A percentile compares a stretch with the other conserved stretches of the same genome.
phyloP scores from a whole-genome alignment of 192 early-diverging fungal genomes.

The Backusella psychrophila region DNA sequence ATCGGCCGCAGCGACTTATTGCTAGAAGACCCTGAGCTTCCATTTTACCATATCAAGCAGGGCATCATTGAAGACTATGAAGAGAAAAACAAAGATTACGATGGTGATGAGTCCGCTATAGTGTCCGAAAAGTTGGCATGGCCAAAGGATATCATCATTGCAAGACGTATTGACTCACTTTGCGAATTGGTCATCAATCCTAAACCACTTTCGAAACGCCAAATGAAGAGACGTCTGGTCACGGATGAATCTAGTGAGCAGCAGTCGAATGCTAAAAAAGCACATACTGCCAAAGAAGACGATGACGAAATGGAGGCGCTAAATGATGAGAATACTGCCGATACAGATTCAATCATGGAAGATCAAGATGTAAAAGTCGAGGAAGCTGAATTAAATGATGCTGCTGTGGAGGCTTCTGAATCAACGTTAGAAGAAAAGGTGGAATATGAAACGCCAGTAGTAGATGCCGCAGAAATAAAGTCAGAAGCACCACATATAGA shows the following conservation, averaged over 20 bases:
- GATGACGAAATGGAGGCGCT: background rate
- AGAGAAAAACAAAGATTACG: slow-evolving; percentile 13
- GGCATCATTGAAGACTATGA: slow-evolving; percentile 22
- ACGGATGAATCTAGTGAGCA: background rate
- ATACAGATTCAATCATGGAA: background rate
- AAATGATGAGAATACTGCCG: background rate
- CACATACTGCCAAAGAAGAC: background rate
- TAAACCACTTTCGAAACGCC: slow-evolving; percentile 43
- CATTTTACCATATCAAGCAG: slow-evolving; percentile 45
- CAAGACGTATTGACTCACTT: slow-evolving; percentile 49
- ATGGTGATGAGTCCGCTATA: slow-evolving; percentile 8
- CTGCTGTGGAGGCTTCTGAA: background rate
- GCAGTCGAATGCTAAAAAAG: background rate
- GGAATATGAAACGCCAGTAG: background rate
- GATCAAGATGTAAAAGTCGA: background rate
- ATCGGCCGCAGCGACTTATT: slow-evolving; percentile 64
- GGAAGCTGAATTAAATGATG: background rate
- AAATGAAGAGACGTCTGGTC: background rate
- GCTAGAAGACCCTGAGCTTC: slow-evolving; percentile 52
- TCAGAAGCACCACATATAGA: background rate
- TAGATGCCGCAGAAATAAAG: background rate
- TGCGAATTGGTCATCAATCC: slow-evolving; percentile 50
- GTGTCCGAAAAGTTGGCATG: slow-evolving; percentile 46
- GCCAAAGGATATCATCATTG: slow-evolving; percentile 52
- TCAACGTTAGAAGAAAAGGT: background rate